Evolutionary conservation across 2,329 filamentous ascomycete genomes (phyloP).

Genomic region (Paracorniculantispora psalliotae): DNA sequence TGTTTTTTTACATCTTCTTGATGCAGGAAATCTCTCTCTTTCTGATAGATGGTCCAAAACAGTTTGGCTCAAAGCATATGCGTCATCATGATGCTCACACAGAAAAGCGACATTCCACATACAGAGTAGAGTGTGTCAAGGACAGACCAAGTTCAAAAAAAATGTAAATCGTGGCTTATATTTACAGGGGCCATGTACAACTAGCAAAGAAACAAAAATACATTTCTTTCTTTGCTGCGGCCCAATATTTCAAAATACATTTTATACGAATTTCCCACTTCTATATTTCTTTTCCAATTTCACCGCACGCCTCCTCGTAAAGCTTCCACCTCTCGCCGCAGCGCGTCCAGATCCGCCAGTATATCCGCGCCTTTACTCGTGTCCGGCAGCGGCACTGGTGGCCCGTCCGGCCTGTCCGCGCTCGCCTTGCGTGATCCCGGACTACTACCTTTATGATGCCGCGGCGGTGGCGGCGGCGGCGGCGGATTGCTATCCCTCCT

Average conservation of each 20-base stretch:
- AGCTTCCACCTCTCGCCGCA: slow-evolving; percentile 73
- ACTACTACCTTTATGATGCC: slow-evolving; percentile 43
- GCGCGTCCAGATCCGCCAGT: slow-evolving; percentile 63
- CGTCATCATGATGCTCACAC: no score
- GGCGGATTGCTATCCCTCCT: slow-evolving; percentile 27
- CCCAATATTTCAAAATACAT: background rate
- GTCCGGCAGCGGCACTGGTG: slow-evolving; percentile 6
- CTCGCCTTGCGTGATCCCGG: slow-evolving; percentile 15
- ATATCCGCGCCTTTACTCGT: slow-evolving; percentile 50
- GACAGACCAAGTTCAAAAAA: background rate
- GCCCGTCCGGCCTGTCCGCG: slow-evolving; percentile 13
- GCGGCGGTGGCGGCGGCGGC: slow-evolving; percentile 40
- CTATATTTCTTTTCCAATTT: background rate
- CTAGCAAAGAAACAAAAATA: background rate
- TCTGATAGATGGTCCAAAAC: no score
- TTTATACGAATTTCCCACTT: no score
- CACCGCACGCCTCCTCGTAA: slow-evolving; percentile 33
- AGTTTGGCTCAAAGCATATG: no score
- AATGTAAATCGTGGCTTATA: background rate
- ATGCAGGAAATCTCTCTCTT: no score
- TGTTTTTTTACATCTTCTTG: no score
- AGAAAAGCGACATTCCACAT: no score
- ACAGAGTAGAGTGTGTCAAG: no score
- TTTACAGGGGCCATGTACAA: background rate
- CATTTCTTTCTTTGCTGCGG: background rate